Conservation (phyloP, 768 basidiomycete species). For the Pleurotus sapidus region DNA sequence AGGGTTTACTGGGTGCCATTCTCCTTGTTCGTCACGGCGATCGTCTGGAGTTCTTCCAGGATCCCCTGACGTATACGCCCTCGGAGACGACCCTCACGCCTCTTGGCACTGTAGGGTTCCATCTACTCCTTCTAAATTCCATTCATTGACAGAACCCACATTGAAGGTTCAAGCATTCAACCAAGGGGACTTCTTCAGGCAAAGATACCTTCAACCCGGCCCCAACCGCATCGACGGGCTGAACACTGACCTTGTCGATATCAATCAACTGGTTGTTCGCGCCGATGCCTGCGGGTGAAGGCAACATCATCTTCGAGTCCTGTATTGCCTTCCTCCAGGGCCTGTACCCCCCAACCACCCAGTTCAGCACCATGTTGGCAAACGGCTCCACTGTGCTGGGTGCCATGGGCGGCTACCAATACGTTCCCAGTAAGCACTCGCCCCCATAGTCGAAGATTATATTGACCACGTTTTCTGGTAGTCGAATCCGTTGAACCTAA, state of each 20-base stretch:
- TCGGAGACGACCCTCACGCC: conserved; percentile 7
- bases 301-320: conserved; percentile 48
- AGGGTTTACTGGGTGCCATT: conserved; percentile 7
- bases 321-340: conserved; percentile 52
- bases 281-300: conserved; percentile 55
- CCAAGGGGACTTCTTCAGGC: conserved; percentile 31
- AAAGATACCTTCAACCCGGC: conserved; percentile 35
- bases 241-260: conserved; percentile 25
- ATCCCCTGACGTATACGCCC: conserved; percentile 7
- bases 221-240: conserved; percentile 36
- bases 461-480: conserved; percentile 12
- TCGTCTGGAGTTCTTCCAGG: conserved; percentile 9
- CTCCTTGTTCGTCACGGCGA: conserved; percentile 11
- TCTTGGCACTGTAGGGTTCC: conserved; percentile 3
- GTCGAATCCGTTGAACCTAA: conserved; percentile 45
- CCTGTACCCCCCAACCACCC: conserved; percentile 39
- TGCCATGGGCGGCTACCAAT: conserved; percentile 49
- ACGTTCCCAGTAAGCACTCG: conserved; percentile 10
- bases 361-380: conserved; percentile 41
- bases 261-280: conserved; percentile 36
- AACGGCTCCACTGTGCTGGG: conserved; percentile 43
- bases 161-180: conserved; percentile 13
- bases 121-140: neutral
- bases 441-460: neutral
- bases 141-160: neutral